These are phyloP conservation scores for Kazachstania viticola DNA, from an alignment of 805 yeast species.

Conservation along the genomic window DNA sequence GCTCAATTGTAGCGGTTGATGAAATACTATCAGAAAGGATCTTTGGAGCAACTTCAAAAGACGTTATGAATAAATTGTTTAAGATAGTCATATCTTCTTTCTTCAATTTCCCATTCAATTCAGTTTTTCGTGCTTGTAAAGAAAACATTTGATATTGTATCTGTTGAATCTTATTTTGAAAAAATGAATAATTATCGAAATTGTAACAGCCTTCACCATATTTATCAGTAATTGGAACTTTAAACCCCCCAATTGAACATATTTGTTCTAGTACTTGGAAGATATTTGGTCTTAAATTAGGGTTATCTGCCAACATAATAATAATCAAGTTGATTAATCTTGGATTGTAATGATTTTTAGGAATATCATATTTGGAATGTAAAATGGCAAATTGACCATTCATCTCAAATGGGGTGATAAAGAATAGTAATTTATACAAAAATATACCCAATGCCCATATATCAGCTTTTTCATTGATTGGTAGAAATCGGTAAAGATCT, in stretches of 20 bases:
- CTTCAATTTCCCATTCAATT: slow-evolving; percentile 6
- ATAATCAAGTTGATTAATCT: slow-evolving; percentile 66
- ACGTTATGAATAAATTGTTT: slow-evolving; percentile 17
- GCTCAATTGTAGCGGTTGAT: not conserved
- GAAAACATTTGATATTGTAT: slow-evolving; percentile 21
- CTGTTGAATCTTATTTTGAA: slow-evolving; percentile 31
- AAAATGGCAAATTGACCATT: slow-evolving; percentile 79
- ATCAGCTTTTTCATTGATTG: slow-evolving; percentile 87
- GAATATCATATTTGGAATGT: slow-evolving; percentile 75
- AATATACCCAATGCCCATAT: slow-evolving; percentile 96
- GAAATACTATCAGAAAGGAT: slow-evolving; percentile 9
- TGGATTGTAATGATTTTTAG: slow-evolving; percentile 61
- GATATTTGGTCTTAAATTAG: slow-evolving; percentile 73
- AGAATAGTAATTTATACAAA: slow-evolving; percentile 80
- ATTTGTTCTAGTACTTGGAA: slow-evolving; percentile 65
- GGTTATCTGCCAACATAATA: slow-evolving; percentile 75
- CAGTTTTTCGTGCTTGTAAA: slow-evolving; percentile 16
- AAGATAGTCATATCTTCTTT: slow-evolving; percentile 10
- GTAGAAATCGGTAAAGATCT: slow-evolving; percentile 69
- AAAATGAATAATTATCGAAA: slow-evolving; percentile 43
- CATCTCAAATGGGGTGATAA: slow-evolving; percentile 85
- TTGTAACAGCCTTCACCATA: slow-evolving; percentile 41
- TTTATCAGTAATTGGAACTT: slow-evolving; percentile 36
- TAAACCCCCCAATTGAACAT: slow-evolving; percentile 46
- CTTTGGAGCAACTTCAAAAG: slow-evolving; percentile 23